A percentile compares a stretch with the other conserved stretches of the same genome.
These are phyloP conservation scores for Teratosphaeria epicoccoides DNA, from an alignment of 2,329 filamentous ascomycete genomes.

Conservation along the genomic window DNA sequence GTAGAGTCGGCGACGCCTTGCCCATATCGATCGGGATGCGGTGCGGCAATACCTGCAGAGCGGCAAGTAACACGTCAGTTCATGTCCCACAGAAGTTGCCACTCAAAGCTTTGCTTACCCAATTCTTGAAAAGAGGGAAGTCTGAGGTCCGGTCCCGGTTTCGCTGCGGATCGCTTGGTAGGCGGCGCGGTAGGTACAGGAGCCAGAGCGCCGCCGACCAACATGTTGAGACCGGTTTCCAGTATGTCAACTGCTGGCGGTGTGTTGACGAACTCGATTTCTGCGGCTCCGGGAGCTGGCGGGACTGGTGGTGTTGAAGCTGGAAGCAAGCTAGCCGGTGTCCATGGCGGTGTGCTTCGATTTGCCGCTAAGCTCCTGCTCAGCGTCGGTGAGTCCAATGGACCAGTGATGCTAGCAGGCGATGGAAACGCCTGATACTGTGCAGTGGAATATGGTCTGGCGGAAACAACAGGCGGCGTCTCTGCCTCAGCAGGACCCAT, in stretches of 20 bases:
- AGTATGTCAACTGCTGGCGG: slow-evolving; percentile 10
- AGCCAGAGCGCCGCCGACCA: slow-evolving; percentile 21
- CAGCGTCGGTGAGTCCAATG: slow-evolving; percentile 9
- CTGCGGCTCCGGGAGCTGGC: not conserved
- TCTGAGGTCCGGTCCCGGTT: slow-evolving; percentile 31
- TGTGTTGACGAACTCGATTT: slow-evolving; percentile 8
- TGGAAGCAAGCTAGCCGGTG: slow-evolving; percentile 4
- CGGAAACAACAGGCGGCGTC: slow-evolving; percentile 5
- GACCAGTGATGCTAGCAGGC: slow-evolving; percentile 7
- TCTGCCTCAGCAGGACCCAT: slow-evolving; percentile 11
- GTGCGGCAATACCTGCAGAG: slow-evolving; percentile 38
- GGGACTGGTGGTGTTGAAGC: slow-evolving; percentile 5
- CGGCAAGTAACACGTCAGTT: too few relatives aligned
- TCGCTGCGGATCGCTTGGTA: slow-evolving; percentile 4
- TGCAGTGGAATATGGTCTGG: not conserved
- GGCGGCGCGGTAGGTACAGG: slow-evolving; percentile 10
- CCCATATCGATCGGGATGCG: slow-evolving; percentile 33
- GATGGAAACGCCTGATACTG: slow-evolving; percentile 8
- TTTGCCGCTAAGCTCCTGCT: slow-evolving; percentile 1
- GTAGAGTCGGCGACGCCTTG: slow-evolving; percentile 13
- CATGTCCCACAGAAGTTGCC: too few relatives aligned
- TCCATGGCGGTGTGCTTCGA: slow-evolving; percentile 4
- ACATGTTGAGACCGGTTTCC: slow-evolving; percentile 13
- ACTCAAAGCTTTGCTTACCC: too few relatives aligned
- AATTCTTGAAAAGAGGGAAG: slow-evolving; percentile 45